Percentiles rank a stretch among this genome's conserved stretches.
Evolutionary conservation across 495 filamentous ascomycete genomes (phyloP).

Genomic region (Extremus antarcticus): DNA sequence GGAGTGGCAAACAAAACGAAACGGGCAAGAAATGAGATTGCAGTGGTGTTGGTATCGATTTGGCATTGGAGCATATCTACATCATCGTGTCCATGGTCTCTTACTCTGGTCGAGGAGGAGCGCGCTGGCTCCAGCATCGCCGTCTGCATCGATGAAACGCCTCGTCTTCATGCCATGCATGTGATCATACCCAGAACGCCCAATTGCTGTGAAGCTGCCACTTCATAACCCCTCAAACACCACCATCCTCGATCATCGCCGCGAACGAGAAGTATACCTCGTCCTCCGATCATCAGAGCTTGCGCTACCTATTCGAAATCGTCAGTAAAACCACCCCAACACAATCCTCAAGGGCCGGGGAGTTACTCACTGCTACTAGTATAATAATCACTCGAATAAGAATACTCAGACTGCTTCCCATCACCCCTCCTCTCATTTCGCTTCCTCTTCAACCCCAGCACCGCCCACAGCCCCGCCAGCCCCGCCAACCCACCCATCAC

Average conservation of each 20-base stretch:
- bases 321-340: background rate
- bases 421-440: constrained; percentile 36
- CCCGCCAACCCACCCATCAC: constrained; percentile 51
- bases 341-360: background rate
- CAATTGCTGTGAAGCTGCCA: background rate
- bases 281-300: constrained; percentile 30
- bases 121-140: background rate
- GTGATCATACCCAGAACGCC: background rate
- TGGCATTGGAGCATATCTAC: background rate
- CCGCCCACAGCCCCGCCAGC: constrained; percentile 54
- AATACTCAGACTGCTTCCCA: constrained; percentile 30
- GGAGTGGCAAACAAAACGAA: background rate
- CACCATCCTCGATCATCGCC: constrained; percentile 8
- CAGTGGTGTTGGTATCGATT: background rate
- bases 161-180: background rate
- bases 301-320: constrained; percentile 24
- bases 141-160: background rate
- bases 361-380: constrained; percentile 28
- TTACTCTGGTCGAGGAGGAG: background rate
- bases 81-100: background rate
- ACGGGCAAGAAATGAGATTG: background rate
- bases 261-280: constrained; percentile 26
- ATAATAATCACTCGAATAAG: constrained; percentile 26
- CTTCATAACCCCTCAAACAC: background rate
- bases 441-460: constrained; percentile 64